phyloP scores from a whole-genome alignment of 2,329 filamentous ascomycete genomes.

The Microdochium trichocladiopsis region DNA sequence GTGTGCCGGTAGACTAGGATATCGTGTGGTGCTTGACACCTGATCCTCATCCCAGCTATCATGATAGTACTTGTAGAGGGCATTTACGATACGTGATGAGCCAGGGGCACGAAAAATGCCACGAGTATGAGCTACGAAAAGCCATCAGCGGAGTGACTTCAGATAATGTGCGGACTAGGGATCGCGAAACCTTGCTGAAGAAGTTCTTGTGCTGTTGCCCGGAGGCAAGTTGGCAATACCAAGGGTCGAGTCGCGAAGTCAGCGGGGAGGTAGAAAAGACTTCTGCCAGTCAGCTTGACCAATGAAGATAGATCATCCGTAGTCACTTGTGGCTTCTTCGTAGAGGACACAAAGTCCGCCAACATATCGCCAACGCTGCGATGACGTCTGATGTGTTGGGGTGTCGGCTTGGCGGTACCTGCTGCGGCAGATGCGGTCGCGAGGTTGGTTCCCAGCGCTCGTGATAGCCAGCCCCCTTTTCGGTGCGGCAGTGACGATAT shows the following conservation, averaged over 20 bases:
- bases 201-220: slow-evolving; percentile 58
- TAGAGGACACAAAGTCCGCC: slow-evolving; percentile 33
- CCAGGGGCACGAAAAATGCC: slow-evolving; percentile 60
- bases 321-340: slow-evolving; percentile 44
- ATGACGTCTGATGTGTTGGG: slow-evolving; percentile 28
- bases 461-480: slow-evolving; percentile 28
- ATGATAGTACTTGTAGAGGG: slow-evolving; percentile 59
- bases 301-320: slow-evolving; percentile 20
- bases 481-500: slow-evolving; percentile 12
- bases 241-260: slow-evolving; percentile 52
- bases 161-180: not conserved
- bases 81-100: slow-evolving; percentile 45
- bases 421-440: slow-evolving; percentile 11
- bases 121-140: slow-evolving; percentile 32
- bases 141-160: slow-evolving; percentile 8
- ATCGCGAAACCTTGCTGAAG: slow-evolving; percentile 56
- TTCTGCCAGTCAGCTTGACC: slow-evolving; percentile 56
- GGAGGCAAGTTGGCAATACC: slow-evolving; percentile 57
- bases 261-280: slow-evolving; percentile 50
- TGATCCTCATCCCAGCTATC: slow-evolving; percentile 37
- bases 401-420: slow-evolving; percentile 15
- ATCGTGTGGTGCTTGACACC: slow-evolving; percentile 51
- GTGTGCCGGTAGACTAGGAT: slow-evolving; percentile 51
- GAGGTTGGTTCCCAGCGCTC: slow-evolving; percentile 27
- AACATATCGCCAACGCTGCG: slow-evolving; percentile 51